Conservation (phyloP, 1,284 basidiomycete species). For the Peniophora sp. region DNA sequence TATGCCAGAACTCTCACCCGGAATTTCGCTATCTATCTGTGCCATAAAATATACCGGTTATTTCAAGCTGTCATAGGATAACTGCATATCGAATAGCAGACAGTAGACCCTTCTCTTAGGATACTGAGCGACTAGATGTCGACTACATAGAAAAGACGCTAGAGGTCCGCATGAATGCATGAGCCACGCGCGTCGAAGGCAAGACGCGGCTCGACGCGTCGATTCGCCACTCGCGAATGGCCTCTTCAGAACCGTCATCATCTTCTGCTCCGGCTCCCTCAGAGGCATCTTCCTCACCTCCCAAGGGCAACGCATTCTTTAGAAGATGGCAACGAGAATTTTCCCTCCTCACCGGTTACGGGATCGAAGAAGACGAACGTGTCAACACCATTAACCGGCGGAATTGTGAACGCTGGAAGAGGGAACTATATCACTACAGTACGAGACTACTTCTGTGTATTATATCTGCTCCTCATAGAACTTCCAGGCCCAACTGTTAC, state of each 20-base stretch:
- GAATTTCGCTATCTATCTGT: no score
- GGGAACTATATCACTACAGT: constrained; percentile 46
- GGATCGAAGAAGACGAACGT: constrained; percentile 45
- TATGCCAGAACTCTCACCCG: no score
- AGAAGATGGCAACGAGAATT: constrained; percentile 49
- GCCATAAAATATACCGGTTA: no score
- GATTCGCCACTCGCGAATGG: neutral
- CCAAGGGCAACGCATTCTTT: constrained; percentile 27
- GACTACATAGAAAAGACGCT: no score
- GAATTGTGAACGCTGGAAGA: constrained; percentile 53
- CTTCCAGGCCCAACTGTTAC: constrained; percentile 70
- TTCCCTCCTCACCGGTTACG: constrained; percentile 46
- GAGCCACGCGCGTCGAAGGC: no score
- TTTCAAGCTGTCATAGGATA: no score
- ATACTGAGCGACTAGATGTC: no score
- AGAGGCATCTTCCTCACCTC: neutral
- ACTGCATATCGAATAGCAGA: no score
- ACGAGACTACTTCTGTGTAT: constrained; percentile 19
- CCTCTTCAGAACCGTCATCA: neutral
- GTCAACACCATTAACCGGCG: constrained; percentile 32
- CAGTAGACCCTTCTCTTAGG: no score
- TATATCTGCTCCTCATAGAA: constrained; percentile 7
- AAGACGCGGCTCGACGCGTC: no score
- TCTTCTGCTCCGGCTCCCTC: neutral
- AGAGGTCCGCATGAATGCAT: no score